Conservation (phyloP, 768 basidiomycete genomes). For the Fomitopsis serialis region DNA sequence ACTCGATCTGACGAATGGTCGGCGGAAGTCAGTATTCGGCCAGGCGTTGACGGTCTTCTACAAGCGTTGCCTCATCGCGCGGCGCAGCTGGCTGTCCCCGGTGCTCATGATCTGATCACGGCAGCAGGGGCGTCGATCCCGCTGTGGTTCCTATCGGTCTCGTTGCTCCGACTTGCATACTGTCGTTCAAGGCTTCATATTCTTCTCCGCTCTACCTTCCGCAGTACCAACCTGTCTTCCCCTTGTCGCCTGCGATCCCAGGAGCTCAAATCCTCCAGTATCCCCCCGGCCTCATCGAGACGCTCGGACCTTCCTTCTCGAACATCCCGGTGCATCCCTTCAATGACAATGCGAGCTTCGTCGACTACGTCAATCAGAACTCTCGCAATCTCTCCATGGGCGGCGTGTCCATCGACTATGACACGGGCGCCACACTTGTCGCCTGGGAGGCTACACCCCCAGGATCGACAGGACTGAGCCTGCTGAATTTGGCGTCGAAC, state of each 20-base stretch:
- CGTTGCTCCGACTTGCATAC: conserved; percentile 42
- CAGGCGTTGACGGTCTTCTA: conserved; percentile 72
- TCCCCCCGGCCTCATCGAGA: conserved; percentile 46
- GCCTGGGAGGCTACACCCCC: conserved; percentile 71
- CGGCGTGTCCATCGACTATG: conserved; percentile 57
- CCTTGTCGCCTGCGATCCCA: conserved; percentile 3
- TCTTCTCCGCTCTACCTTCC: conserved; percentile 52
- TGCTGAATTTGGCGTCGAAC: conserved; percentile 68
- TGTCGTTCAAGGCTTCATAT: conserved; percentile 30
- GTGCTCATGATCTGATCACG: conserved; percentile 39
- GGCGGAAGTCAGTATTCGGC: conserved; percentile 46
- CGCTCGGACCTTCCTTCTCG: conserved; percentile 38
- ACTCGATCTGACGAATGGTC: conserved; percentile 45
- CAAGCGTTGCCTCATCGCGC: conserved; percentile 60
- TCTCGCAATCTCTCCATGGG: conserved; percentile 59
- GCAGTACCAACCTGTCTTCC: conserved; percentile 25
- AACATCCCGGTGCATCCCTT: conserved; percentile 35
- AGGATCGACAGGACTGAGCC: conserved; percentile 48
- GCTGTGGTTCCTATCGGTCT: conserved; percentile 54
- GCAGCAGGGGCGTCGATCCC: conserved; percentile 65
- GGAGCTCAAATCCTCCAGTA: conserved; percentile 38
- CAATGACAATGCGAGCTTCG: conserved; percentile 54
- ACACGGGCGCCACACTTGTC: conserved; percentile 45
- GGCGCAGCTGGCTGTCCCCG: conserved; percentile 68
- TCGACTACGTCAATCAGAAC: conserved; percentile 43